These are phyloP conservation scores for Pilaira anomala DNA, from an alignment of 192 early-diverging fungal species.

Conservation along the genomic window DNA sequence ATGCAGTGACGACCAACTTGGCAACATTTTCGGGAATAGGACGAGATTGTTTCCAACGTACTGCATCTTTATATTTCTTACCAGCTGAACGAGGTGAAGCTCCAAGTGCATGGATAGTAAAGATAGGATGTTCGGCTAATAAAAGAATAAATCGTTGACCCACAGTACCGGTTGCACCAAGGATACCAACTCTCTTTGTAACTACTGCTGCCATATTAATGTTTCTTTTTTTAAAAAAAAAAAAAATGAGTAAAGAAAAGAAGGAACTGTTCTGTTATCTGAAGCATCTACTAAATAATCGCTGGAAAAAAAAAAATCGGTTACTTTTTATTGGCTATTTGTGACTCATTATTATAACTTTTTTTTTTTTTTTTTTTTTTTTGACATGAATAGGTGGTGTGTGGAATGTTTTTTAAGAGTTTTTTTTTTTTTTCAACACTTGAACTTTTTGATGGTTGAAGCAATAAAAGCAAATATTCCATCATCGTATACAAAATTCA, in stretches of 20 bases:
- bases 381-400: background rate
- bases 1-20: conserved; percentile 59
- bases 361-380: background rate
- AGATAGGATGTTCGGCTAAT: conserved; percentile 81
- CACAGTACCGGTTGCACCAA: conserved; percentile 97
- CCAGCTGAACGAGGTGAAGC: conserved; percentile 90
- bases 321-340: background rate
- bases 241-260: conserved; percentile 10
- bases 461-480: no score
- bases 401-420: background rate
- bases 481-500: no score
- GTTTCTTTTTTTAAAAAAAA: background rate
- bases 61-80: conserved; percentile 73
- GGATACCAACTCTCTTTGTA: conserved; percentile 72
- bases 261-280: conserved; percentile 8
- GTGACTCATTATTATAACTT: background rate
- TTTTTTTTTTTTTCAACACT: background rate
- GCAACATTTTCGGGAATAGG: conserved; percentile 64
- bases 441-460: no score
- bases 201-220: conserved; percentile 24
- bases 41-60: conserved; percentile 87
- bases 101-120: conserved; percentile 84
- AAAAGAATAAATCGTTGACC: conserved; percentile 96
- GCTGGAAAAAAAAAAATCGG: background rate
- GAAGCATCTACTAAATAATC: no score